A percentile compares a stretch with the other conserved stretches of the same genome.
Evolutionary conservation across 495 filamentous ascomycete genomes (phyloP).

Genomic region (Aspergillus baeticus): DNA sequence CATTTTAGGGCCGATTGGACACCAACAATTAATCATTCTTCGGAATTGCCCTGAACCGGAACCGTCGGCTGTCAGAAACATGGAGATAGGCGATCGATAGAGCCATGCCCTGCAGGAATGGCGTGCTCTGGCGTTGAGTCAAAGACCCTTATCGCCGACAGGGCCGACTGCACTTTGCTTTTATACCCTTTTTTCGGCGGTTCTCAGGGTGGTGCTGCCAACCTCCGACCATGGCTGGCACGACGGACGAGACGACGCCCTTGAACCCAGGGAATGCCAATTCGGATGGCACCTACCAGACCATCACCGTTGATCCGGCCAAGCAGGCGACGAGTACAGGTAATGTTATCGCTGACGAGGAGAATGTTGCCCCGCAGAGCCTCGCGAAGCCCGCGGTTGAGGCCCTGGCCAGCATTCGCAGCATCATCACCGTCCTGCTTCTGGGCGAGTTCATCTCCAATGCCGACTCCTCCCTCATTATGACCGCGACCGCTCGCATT

Average conservation of each 20-base stretch:
- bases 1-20: slow-evolving; percentile 12
- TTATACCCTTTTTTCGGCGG: background rate
- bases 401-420: slow-evolving; percentile 23
- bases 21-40: too few species aligned
- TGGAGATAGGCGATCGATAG: too few species aligned
- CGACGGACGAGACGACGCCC: slow-evolving; percentile 8
- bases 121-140: too few species aligned
- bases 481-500: slow-evolving; percentile 61
- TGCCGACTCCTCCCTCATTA: slow-evolving; percentile 59
- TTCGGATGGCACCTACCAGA: slow-evolving; percentile 2
- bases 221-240: background rate
- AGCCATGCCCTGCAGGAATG: too few species aligned
- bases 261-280: background rate
- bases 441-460: slow-evolving; percentile 62
- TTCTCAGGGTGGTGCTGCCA: background rate
- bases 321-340: background rate
- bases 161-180: background rate
- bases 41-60: background rate
- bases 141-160: background rate
- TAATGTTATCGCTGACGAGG: background rate
- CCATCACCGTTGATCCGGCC: background rate
- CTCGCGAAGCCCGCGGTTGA: background rate
- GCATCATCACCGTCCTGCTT: slow-evolving; percentile 37
- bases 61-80: too few species aligned
- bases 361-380: background rate